phyloP scores from a whole-genome alignment of 2,329 filamentous ascomycete species.

The Pezicula radicicola region DNA sequence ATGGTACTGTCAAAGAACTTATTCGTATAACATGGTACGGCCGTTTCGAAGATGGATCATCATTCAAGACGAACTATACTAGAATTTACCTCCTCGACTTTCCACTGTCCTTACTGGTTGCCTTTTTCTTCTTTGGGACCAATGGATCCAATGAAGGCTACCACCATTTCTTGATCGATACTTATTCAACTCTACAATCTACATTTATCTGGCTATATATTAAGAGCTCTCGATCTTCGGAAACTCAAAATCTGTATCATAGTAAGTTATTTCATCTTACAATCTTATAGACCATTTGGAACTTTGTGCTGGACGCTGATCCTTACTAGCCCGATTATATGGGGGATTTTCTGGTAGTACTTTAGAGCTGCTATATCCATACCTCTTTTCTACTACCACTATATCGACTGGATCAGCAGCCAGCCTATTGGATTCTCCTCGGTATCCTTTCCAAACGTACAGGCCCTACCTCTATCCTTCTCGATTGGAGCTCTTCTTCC shows the following conservation, averaged over 20 bases:
- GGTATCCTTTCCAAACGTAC: too few relatives aligned
- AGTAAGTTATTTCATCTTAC: slow-evolving; percentile 10
- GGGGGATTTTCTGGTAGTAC: slow-evolving; percentile 21
- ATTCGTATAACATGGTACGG: slow-evolving; percentile 18
- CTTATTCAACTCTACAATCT: slow-evolving; percentile 21
- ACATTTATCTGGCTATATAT: slow-evolving; percentile 27
- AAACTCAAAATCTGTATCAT: slow-evolving; percentile 19
- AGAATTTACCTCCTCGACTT: slow-evolving; percentile 23
- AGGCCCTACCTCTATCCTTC: too few relatives aligned
- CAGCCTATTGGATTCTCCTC: too few relatives aligned
- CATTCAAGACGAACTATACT: slow-evolving; percentile 21
- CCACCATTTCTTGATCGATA: slow-evolving; percentile 22
- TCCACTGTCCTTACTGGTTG: slow-evolving; percentile 18
- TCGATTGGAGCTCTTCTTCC: slow-evolving; percentile 22
- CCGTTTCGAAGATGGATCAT: slow-evolving; percentile 12
- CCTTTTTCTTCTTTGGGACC: slow-evolving; percentile 25
- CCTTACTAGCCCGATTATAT: slow-evolving; percentile 18
- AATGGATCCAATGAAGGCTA: slow-evolving; percentile 20
- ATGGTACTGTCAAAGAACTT: slow-evolving; percentile 21
- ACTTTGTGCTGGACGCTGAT: background rate
- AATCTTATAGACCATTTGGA: too few relatives aligned
- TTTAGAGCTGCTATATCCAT: slow-evolving; percentile 23
- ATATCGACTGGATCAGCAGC: slow-evolving; percentile 18
- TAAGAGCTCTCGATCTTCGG: slow-evolving; percentile 18
- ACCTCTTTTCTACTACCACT: slow-evolving; percentile 22